Evolutionary conservation across 2,329 filamentous ascomycete species (phyloP), one percentile per base, ranked within the genome.

Genomic region (Orbilia blumenaviensis): DNA sequence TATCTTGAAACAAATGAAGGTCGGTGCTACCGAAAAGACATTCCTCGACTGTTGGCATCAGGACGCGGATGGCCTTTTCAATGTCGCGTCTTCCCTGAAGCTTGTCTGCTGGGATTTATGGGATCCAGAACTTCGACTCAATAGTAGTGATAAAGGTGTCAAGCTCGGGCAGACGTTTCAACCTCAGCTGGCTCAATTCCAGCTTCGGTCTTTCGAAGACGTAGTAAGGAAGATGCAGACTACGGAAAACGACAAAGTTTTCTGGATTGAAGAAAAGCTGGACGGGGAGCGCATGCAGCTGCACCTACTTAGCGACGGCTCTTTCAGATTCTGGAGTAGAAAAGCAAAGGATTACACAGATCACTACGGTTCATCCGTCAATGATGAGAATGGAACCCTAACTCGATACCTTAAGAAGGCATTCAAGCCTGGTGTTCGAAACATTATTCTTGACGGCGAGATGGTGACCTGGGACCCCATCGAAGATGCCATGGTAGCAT

Each of bases 381-480:
- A 90, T 52, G 92, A 96, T 78, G 87, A 90, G 4, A 89, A 90
- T 42, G 90, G 91, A 6, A 89, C 93, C 5, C 82, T 98, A 62
- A 97, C 94, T 0, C 87, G 92, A 34, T 90, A 96, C 81, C 85
- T 98, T 18, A 88, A 88, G 62, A 86, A 89, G 42, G 93, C 92
- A 0, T 98, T 99, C 81, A 86, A 89, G 1, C 84, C 89, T 0
- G 89, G 90, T 1, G 93, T 98, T 0, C 87, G 90, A 14, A 97
- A 92, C 60, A 87, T 97, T 78, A 97, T 99, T 58, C 86, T 99
- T 0, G 95, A 99, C 80, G 95, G 95, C 8, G 95, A 99, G 82
- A 99, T 99, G 95, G 93, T 99, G 71, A 97, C 94, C 0, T 99
- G 95, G 95, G 93, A 98, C 81, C 92, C 93, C 76, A 89, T 90